phyloP scores from a whole-genome alignment of 163 green algal species.

The Scenedesmus sp. region DNA sequence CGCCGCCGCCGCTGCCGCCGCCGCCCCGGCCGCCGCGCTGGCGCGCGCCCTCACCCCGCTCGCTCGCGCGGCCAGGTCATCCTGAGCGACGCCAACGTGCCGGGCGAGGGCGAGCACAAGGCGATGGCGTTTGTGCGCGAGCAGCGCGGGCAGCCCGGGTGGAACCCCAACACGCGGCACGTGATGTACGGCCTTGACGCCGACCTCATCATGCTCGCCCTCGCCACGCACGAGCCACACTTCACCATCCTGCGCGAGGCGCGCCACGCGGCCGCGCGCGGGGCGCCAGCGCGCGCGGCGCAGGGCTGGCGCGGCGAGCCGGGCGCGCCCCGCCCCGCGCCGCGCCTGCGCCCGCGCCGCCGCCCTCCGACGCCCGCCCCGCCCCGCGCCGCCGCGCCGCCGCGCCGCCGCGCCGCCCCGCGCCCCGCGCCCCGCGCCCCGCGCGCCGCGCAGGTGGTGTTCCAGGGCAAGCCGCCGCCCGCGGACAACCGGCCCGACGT shows the following conservation, averaged over 20 bases:
- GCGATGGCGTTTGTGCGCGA: constrained; percentile 93
- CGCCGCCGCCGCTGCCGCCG: too few relatives aligned
- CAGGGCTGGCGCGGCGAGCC: too few relatives aligned
- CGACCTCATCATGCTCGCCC: constrained; percentile 98
- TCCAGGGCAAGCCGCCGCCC: constrained; percentile 48
- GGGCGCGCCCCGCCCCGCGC: too few relatives aligned
- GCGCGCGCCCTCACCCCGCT: too few relatives aligned
- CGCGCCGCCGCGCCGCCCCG: too few relatives aligned
- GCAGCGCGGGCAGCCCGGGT: constrained; percentile 84
- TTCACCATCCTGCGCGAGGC: constrained; percentile 96
- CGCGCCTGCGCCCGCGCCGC: too few relatives aligned
- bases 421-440: too few relatives aligned
- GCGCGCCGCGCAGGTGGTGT: constrained; percentile 53
- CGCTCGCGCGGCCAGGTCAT: constrained; percentile 82
- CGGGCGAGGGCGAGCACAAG: constrained; percentile 96
- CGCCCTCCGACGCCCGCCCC: too few relatives aligned
- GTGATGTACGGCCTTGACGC: constrained; percentile 98
- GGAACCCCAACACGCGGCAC: constrained; percentile 91
- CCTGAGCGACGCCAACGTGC: constrained; percentile 87
- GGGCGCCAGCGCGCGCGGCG: neutral
- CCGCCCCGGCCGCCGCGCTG: too few relatives aligned
- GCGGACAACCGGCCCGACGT: constrained; percentile 21
- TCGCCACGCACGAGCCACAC: constrained; percentile 97
- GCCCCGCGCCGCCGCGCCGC: neutral
- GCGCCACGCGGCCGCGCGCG: neutral